phyloP scores from a whole-genome alignment of 352 stramenopile genomes.

The Globisporangium paddicum region DNA sequence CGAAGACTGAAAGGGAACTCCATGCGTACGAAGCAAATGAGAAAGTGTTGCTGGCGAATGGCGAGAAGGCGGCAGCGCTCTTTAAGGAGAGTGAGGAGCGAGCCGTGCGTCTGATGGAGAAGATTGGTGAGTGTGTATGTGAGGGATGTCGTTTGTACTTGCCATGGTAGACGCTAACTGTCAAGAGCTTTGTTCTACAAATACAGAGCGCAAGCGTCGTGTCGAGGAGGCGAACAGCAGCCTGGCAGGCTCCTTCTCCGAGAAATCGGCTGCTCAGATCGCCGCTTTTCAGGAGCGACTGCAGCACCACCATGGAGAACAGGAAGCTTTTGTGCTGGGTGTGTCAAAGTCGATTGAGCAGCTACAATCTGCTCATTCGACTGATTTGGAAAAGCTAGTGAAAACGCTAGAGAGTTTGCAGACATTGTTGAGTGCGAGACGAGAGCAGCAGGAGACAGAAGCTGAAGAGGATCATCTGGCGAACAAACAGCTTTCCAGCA shows the following conservation, averaged over 20 bases:
- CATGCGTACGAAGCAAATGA: constrained; percentile 55
- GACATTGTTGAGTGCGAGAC: constrained; percentile 15
- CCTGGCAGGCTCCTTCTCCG: constrained; percentile 37
- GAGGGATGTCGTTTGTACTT: not conserved
- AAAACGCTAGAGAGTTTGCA: constrained; percentile 28
- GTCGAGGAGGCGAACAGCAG: constrained; percentile 47
- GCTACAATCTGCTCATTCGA: constrained; percentile 37
- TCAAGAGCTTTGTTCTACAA: constrained; percentile 1
- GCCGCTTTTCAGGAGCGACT: constrained; percentile 40
- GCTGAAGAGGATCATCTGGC: constrained; percentile 8
- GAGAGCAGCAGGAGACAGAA: constrained; percentile 20
- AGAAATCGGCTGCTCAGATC: constrained; percentile 38
- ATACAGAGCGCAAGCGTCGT: constrained; percentile 37
- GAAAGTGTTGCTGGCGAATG: constrained; percentile 44
- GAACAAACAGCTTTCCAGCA: constrained; percentile 19
- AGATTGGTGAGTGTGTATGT: constrained; percentile 36
- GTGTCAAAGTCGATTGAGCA: constrained; percentile 39
- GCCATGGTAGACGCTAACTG: not conserved
- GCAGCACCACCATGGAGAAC: constrained; percentile 40
- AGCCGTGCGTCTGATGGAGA: constrained; percentile 35
- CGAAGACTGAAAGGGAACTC: constrained; percentile 25
- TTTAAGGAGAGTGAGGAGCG: constrained; percentile 58
- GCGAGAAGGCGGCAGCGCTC: constrained; percentile 39
- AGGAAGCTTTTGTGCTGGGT: constrained; percentile 39
- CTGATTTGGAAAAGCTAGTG: constrained; percentile 35